These are phyloP conservation scores for Hypericum perforatum DNA, from an alignment of 345 rosid genomes.

Conservation along the genomic window DNA sequence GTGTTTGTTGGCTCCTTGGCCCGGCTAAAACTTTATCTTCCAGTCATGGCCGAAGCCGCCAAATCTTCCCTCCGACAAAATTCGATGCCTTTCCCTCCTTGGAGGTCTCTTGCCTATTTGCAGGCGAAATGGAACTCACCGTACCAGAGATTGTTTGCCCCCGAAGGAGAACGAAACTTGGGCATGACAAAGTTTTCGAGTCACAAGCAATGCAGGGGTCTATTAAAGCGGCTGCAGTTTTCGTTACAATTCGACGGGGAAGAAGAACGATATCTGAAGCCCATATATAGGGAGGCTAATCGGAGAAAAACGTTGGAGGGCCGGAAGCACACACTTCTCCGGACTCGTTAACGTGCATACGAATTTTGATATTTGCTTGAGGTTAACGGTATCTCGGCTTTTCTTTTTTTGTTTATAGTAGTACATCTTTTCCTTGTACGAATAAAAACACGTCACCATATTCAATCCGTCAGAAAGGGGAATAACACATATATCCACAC, in stretches of 20 bases:
- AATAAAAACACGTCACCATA: too few species aligned
- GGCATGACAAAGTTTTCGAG: slow-evolving; percentile 15
- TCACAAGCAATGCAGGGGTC: slow-evolving; percentile 54
- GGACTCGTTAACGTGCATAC: slow-evolving; percentile 28
- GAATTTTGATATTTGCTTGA: slow-evolving; percentile 8
- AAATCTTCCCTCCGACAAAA: slow-evolving; percentile 71
- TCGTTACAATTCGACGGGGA: slow-evolving; percentile 49
- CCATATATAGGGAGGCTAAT: slow-evolving; percentile 25
- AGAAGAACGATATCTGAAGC: slow-evolving; percentile 41
- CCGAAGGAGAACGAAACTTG: slow-evolving; percentile 25
- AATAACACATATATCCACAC: too few species aligned
- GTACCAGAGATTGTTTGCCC: slow-evolving; percentile 41
- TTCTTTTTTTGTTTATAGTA: too few species aligned
- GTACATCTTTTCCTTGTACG: too few species aligned
- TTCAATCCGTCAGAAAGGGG: too few species aligned
- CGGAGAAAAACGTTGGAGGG: slow-evolving; percentile 46
- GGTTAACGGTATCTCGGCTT: too few species aligned
- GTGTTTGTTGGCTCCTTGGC: slow-evolving; percentile 62
- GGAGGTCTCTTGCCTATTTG: slow-evolving; percentile 84
- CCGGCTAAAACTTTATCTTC: slow-evolving; percentile 61
- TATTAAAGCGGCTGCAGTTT: slow-evolving; percentile 57
- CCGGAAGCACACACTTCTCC: slow-evolving; percentile 32
- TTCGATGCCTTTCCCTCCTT: slow-evolving; percentile 93
- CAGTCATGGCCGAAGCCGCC: slow-evolving; percentile 83
- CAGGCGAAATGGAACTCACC: slow-evolving; percentile 81